Evolutionary conservation across 192 early-diverging fungal species (phyloP), one percentile per base, ranked within the genome.

Genomic region (Umbelopsis ramanniana): DNA sequence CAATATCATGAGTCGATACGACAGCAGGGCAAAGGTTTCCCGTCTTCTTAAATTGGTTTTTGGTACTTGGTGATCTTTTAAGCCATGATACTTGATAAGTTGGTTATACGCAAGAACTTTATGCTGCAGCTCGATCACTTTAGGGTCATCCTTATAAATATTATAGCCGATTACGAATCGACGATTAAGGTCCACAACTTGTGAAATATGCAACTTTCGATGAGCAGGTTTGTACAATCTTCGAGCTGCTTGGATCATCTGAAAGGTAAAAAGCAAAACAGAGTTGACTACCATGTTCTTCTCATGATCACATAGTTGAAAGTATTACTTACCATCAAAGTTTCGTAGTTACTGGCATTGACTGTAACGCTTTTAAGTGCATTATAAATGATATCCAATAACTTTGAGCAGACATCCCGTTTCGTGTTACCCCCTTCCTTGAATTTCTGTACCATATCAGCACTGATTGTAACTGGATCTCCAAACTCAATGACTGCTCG

Each of bases 401-500:
- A 83, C 70, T 86, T 86, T 19, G 85, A 83, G 74, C 93, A 92
- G 2, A 96, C 95, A 40, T 92, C 76, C 21, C 96, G 87, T 80
- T 94, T 96, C 4, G 91, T 88, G 1, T 75, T 69, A 6, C 96
- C 97, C 55, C 96, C 96, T 43, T 79, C 77, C 66, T 84, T 88
- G 82, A 92, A 99, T 78, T 89, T 87, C 29, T 91, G 89, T n/a
- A 99, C 93, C 12, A 93, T 80, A 71, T 94, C 93, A 8, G 76
- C 73, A 7, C 91, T 80, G 11, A 99, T 87, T 7, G 87, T 84
- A 53, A 99, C 90, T 0, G 95, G 95, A 43, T 91, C 85, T 48
- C 97, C 96, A 87, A 95, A 99, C 82, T 99, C 96, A 60, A 98
- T 88, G 26, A 97, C 97, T 14, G 96, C 96, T 57, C 96, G 91